These are phyloP conservation scores for Hericium alpestre DNA, from an alignment of 768 basidiomycete genomes.

Conservation along the genomic window DNA sequence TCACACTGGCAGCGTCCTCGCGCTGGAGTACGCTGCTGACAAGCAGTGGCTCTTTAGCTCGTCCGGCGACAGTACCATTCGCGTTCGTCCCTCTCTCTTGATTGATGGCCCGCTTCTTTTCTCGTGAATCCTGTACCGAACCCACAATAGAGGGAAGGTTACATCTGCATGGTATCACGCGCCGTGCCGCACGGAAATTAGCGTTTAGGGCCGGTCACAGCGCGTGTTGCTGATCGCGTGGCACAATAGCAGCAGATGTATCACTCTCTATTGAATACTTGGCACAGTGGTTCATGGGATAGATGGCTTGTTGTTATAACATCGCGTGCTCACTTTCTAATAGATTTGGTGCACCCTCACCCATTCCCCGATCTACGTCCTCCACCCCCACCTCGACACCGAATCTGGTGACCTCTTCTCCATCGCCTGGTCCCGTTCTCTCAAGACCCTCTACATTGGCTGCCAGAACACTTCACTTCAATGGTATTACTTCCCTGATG, in stretches of 20 bases:
- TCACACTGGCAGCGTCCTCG: slow-evolving; percentile 77
- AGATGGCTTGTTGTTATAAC: neutral
- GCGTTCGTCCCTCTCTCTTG: slow-evolving; percentile 36
- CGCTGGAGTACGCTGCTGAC: slow-evolving; percentile 63
- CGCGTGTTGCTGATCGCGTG: no score
- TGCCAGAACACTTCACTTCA: slow-evolving; percentile 91
- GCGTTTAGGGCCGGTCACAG: no score
- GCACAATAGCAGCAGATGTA: no score
- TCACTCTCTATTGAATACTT: neutral
- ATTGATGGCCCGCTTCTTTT: neutral
- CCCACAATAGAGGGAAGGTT: no score
- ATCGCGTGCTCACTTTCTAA: neutral
- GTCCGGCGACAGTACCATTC: slow-evolving; percentile 82
- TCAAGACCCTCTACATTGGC: slow-evolving; percentile 72
- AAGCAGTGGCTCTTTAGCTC: slow-evolving; percentile 85
- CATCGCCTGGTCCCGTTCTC: slow-evolving; percentile 59
- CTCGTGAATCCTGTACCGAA: neutral
- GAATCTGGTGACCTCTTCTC: slow-evolving; percentile 85
- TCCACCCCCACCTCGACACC: slow-evolving; percentile 70
- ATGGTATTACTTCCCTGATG: slow-evolving; percentile 57
- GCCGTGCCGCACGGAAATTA: no score
- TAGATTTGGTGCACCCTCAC: slow-evolving; percentile 78
- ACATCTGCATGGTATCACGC: no score
- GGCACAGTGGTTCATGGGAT: neutral
- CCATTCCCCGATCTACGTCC: slow-evolving; percentile 55